A percentile compares a stretch with the other conserved stretches of the same genome.
Evolutionary conservation across 208 protist species (phyloP).

Genomic region (Trypanosoma platydactyli): DNA sequence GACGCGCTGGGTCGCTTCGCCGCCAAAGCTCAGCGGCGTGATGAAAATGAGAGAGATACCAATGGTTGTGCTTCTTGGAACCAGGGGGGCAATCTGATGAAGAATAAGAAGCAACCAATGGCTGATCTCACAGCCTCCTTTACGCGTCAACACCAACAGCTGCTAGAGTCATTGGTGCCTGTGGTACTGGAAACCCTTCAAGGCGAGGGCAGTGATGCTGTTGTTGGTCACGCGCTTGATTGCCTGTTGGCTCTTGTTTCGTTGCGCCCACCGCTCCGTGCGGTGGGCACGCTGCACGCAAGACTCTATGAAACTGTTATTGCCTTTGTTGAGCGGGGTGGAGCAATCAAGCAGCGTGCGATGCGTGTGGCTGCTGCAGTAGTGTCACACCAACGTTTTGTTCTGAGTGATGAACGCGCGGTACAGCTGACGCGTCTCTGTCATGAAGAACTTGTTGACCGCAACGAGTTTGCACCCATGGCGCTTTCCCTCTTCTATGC

Average conservation of each 20-base stretch:
- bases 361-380: slow-evolving; percentile 82
- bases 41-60: slow-evolving; percentile 13
- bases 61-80: no score
- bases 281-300: slow-evolving; percentile 53
- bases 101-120: slow-evolving; percentile 15
- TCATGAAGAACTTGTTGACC: slow-evolving; percentile 78
- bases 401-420: slow-evolving; percentile 60
- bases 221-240: slow-evolving; percentile 85
- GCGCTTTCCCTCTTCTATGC: slow-evolving; percentile 81
- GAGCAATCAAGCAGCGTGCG: slow-evolving; percentile 85
- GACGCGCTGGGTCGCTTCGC: slow-evolving; percentile 77
- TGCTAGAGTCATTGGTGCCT: slow-evolving; percentile 77
- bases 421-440: slow-evolving; percentile 60
- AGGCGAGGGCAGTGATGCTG: slow-evolving; percentile 88
- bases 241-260: slow-evolving; percentile 81
- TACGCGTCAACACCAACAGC: slow-evolving; percentile 62
- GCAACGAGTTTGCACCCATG: slow-evolving; percentile 79
- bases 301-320: slow-evolving; percentile 74
- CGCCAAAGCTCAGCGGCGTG: slow-evolving; percentile 37
- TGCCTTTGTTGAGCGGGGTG: slow-evolving; percentile 79
- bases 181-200: slow-evolving; percentile 79
- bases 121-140: slow-evolving; percentile 69
- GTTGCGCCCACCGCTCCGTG: slow-evolving; percentile 69
- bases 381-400: slow-evolving; percentile 73
- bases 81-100: no score